Base-by-base conservation (phyloP, 331 rosid genomes). In the Acacia concinna region DNA sequence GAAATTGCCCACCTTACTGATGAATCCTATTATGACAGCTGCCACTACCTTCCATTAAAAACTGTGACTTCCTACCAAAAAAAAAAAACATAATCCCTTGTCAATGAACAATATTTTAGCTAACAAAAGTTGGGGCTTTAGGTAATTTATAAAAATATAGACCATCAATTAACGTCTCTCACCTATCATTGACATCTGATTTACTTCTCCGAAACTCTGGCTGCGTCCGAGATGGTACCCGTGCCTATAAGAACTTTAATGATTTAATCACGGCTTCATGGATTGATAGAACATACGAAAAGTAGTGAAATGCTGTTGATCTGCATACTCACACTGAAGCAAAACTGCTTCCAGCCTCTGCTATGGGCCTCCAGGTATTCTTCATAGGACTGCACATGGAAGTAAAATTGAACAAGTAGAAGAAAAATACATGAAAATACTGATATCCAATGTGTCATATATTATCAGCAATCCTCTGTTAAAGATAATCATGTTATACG, bases 321-420 rank as follows among this genome's bases (percentile, higher is more conserved):
- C 79, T 77, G 21, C 21, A 43, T 25, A 85, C 95, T 88, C 34
- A 90, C 95, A 78, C 76, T 68, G 75, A 32, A 67, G 74, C 71
- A 41, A 47, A 81, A 68, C 25, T 80, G 88, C 83, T 87, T 88
- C 84, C 60, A 56, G 64, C 85, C 73, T 87, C 92, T 86, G 86
- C 83, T 75, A 75, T 90, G 91, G 51, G 77, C 85, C 84, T 90
- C 90, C 77, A 90, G 86, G 86, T 92, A 90, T 78, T 92, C 97
- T 85, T 92, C 97, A 73, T 90, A 92, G 37, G 97, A 88, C 95
- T 92, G 88, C 85, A 70, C 35, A 71, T 54, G 63, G 32, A 56
- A 76, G 7, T 59, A 11, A 60, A 34, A 81, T 38, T 38, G 13
- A 41, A 41, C 49, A 75, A 49, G 18, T 46, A 67, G 56, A 32